Base-by-base conservation (phyloP, 768 basidiomycete species). In the Macrolepiota dolichaula region DNA sequence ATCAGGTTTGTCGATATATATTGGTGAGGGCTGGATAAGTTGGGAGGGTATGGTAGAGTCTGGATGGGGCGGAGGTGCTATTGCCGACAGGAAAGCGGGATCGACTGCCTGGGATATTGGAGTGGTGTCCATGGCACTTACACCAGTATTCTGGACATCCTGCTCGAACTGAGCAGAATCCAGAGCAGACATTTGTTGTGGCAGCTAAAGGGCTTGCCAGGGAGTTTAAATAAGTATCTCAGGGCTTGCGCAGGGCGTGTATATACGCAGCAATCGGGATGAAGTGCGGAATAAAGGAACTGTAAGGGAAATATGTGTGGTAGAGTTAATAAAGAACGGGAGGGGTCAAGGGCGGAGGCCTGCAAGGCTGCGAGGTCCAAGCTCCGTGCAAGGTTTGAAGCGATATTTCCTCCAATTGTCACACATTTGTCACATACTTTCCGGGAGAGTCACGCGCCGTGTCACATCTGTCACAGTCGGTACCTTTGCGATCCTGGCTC, bases 41-140 rank as follows among this genome's bases (percentile, higher is more conserved):
- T 67, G 68, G 40, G 64, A 63, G 46, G 68, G 70, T 49, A 66
- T 62, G 56, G 68, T 36, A 51, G 68, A 53, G 52, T 67, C 64
- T 47, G 67, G 62, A 52, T 59, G 69, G 29, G 66, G 63, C 17
- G 59, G 49, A 46, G 69, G 61, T 46, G 68, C 59, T 52, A 66
- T 57, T 47, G 62, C 46, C 36, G 65, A 63, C 32, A 70, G 57
- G 55, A 70, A 61, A 49, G 70, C 60, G 62, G 67, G 49, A 51
- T 72, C 70, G 55, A 71, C 64, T 35, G 65, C 57, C 49, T 69
- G 69, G 38, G 67, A 46, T 54, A 73, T 70, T 52, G 73, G 72
- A 40, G 71, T 68, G 36, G 74, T 74, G 65, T 76, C 77, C 76
- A 79, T 77, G 62, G 72, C 63, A 40, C 64, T 67, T 49, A 67